phyloP scores from a whole-genome alignment of 1,139 yeast genomes.

The Zygoascus meyerae region DNA sequence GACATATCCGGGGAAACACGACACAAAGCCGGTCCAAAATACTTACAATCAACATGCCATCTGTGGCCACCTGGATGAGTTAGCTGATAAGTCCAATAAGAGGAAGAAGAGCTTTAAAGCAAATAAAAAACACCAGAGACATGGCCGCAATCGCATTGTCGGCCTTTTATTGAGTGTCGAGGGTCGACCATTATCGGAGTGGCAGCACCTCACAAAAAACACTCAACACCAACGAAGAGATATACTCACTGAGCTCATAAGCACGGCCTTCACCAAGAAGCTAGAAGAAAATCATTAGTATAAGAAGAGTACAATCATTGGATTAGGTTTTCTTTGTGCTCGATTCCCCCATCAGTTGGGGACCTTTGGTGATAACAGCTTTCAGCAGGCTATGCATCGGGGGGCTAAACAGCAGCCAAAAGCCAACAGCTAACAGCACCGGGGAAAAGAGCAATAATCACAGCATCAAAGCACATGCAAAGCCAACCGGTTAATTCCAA shows the following conservation, averaged over 20 bases:
- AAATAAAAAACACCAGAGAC: no score
- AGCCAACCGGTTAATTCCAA: no score
- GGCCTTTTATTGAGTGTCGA: no score
- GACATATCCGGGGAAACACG: neutral
- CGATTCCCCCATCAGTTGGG: no score
- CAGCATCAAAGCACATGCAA: no score
- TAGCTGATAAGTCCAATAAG: neutral
- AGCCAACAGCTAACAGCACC: neutral
- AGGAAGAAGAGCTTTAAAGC: no score
- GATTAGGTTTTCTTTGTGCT: no score
- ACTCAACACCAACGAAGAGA: neutral
- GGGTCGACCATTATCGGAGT: neutral
- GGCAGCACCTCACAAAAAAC: neutral
- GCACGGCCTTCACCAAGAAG: slow-evolving; percentile 39
- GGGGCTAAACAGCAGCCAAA: no score
- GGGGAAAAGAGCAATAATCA: neutral
- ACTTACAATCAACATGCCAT: slow-evolving; percentile 84
- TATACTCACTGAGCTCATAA: slow-evolving; percentile 34
- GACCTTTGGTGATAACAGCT: no score
- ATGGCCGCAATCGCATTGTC: no score
- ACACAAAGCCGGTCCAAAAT: neutral
- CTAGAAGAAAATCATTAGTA: slow-evolving; percentile 13
- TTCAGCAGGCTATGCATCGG: no score
- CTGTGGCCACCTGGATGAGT: slow-evolving; percentile 65
- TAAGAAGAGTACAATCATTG: no score